Percentiles rank a stretch among this genome's conserved stretches.
These are phyloP conservation scores for Syzygium syzygioides DNA, from an alignment of 441 rosid genomes.

Conservation along the genomic window DNA sequence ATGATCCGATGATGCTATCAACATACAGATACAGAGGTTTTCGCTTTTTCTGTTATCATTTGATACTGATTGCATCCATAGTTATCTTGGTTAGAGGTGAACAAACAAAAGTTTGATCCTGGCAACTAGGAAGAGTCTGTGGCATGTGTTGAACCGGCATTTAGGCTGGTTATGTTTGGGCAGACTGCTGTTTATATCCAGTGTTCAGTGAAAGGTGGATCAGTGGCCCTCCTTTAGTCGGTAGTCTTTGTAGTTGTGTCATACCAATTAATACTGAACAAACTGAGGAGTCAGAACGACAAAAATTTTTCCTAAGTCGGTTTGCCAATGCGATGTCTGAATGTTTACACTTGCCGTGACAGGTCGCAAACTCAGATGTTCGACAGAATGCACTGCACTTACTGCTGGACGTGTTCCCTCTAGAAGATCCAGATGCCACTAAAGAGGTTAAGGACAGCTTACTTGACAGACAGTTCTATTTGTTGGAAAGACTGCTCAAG, in stretches of 20 bases:
- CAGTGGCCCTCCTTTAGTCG: not conserved
- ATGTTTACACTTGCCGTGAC: constrained; percentile 21
- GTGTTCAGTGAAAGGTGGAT: not conserved
- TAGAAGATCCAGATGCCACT: constrained; percentile 89
- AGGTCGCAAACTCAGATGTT: constrained; percentile 96
- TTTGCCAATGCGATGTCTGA: not conserved
- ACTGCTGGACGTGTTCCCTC: constrained; percentile 81
- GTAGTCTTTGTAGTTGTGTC: not conserved
- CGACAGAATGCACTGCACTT: constrained; percentile 87
- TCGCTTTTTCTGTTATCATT: not conserved
- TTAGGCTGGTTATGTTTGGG: not conserved
- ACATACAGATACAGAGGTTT: not conserved
- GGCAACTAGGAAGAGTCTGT: not conserved
- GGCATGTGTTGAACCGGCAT: not conserved
- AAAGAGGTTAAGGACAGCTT: constrained; percentile 82
- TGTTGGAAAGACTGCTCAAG: constrained; percentile 67
- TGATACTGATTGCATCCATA: not conserved
- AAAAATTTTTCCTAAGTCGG: not conserved
- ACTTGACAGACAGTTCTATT: constrained; percentile 78
- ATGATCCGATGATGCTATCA: not conserved
- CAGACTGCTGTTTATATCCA: not conserved
- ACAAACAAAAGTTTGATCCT: not conserved
- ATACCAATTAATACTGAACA: not conserved
- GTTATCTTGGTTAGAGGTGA: not conserved
- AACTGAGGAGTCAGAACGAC: not conserved